phyloP scores from a whole-genome alignment of 768 basidiomycete genomes.

The Collybia mongolica region DNA sequence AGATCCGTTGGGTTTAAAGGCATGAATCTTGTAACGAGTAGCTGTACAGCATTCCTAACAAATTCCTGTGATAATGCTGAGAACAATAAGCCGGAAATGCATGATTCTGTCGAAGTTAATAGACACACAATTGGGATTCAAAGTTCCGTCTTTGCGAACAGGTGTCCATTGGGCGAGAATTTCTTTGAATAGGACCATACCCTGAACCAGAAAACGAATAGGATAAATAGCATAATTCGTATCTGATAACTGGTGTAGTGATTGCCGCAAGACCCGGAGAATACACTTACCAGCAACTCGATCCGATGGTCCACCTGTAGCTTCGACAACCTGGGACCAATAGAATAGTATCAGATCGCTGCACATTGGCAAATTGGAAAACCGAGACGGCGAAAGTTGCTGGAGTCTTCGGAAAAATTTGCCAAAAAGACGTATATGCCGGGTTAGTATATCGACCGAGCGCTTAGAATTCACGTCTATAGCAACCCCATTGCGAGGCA shows the following conservation, averaged over 20 bases:
- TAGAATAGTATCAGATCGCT: constrained; percentile 73
- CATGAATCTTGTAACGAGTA: constrained; percentile 83
- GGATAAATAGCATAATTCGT: constrained; percentile 65
- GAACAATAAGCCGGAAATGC: constrained; percentile 2
- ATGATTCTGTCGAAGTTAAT: neutral
- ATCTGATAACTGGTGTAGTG: constrained; percentile 38
- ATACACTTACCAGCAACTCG: constrained; percentile 53
- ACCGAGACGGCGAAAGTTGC: constrained; percentile 55
- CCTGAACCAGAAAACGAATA: constrained; percentile 78
- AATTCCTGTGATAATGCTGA: constrained; percentile 66
- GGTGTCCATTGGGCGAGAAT: constrained; percentile 78
- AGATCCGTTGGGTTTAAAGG: constrained; percentile 82
- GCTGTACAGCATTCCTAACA: constrained; percentile 68
- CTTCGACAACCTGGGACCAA: constrained; percentile 77
- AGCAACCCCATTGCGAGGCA: constrained; percentile 31
- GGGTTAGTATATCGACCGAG: constrained; percentile 58
- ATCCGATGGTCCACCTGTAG: constrained; percentile 53
- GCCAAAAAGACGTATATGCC: constrained; percentile 70
- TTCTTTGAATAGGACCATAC: constrained; percentile 85
- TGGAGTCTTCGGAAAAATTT: constrained; percentile 81
- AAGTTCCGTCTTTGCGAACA: constrained; percentile 53
- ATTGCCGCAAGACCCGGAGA: neutral
- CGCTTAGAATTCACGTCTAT: constrained; percentile 36
- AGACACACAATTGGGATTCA: constrained; percentile 56
- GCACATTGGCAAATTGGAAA: constrained; percentile 62